Evolutionary conservation across 2,329 filamentous ascomycete genomes (phyloP), one percentile per base, ranked within the genome.

Genomic region (Penicillium thymicola): DNA sequence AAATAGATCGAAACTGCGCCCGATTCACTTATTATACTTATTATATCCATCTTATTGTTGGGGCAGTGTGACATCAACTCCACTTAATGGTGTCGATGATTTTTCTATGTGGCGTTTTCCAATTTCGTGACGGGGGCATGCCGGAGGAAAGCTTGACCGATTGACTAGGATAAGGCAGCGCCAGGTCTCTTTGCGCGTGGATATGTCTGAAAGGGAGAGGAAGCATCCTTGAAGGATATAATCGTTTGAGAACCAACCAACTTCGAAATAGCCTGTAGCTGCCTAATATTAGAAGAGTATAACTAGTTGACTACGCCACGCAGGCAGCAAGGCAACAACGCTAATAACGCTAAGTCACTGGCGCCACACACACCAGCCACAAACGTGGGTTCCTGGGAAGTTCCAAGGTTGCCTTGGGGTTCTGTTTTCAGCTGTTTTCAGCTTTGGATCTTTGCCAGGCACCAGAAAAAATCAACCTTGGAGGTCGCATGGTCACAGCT

Each of bases 401-500:
- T 21, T 21, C 21, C 21, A 21, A 21, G 21, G 21, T 32, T 23
- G 18, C 28, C 28, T 46, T 23, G 11, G 27, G 11, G 16, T 45
- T 9, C 28, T 34, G 10, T 16, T 21, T 23, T 43, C 53, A 51
- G 46, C 14, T 23, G 13, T 11, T 27, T 42, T 42, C 46, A 37
- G 46, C 47, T 21, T 11, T 27, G 14, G 51, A 16, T 37, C 25
- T 21, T 8, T 51, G 10, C 14, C 18, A 49, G 51, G 21, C 41
- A 45, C 18, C 42, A 16, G n/a, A 18, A 16, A 16, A 21, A 16
- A 28, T n/a, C 18, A 23, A 49, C 9, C 16, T 37, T 37, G n/a
- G 4, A 38, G 5, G 4, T 40, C 25, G 16, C 32, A 62, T 63
- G 61, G 61, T 58, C 46, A 46, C 34, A 18, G 14, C 38, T 40